Evolutionary conservation across 148 eudicot genomes (phyloP).

Genomic region (Cornus florida): DNA sequence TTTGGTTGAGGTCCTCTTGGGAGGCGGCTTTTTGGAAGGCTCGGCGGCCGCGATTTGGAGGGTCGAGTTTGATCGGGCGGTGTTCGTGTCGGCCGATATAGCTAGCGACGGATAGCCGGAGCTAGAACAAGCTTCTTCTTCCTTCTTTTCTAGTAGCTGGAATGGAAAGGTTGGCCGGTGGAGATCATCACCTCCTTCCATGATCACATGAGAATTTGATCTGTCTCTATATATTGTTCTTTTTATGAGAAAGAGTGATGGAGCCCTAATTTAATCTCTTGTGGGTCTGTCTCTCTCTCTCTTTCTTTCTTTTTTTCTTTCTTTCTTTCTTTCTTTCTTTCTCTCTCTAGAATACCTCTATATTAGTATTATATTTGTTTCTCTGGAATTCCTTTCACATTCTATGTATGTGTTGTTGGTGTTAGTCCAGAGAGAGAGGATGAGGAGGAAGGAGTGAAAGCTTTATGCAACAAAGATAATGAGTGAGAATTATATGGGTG

Average conservation of each 20-base stretch:
- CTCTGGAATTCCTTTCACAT: slow-evolving; percentile 20
- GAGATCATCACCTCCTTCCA: slow-evolving; percentile 67
- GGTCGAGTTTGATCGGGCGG: slow-evolving; percentile 13
- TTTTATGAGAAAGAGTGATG: slow-evolving; percentile 12
- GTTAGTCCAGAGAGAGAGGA: slow-evolving; percentile 22
- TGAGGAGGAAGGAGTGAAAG: slow-evolving; percentile 39
- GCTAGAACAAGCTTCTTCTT: slow-evolving; percentile 58
- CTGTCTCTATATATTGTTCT: background rate
- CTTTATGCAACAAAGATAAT: slow-evolving; percentile 75
- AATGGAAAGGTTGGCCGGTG: slow-evolving; percentile 82
- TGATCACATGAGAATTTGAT: slow-evolving; percentile 25
- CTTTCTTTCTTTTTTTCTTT: too few species aligned
- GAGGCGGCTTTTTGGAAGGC: slow-evolving; percentile 55
- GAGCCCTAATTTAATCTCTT: slow-evolving; percentile 19
- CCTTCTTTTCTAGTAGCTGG: slow-evolving; percentile 78
- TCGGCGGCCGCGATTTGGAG: slow-evolving; percentile 21
- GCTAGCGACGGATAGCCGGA: slow-evolving; percentile 53
- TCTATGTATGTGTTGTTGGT: background rate
- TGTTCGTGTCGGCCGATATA: slow-evolving; percentile 30
- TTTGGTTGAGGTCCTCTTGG: slow-evolving; percentile 78
- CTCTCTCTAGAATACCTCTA: too few species aligned
- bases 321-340: too few species aligned
- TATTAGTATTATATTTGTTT: background rate
- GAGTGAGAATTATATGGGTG: slow-evolving; percentile 80
- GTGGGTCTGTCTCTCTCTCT: slow-evolving; percentile 18